Percentiles rank a stretch among this genome's conserved stretches.
Conservation (phyloP, 768 basidiomycete species). For the Dacryopinax spathularia region DNA sequence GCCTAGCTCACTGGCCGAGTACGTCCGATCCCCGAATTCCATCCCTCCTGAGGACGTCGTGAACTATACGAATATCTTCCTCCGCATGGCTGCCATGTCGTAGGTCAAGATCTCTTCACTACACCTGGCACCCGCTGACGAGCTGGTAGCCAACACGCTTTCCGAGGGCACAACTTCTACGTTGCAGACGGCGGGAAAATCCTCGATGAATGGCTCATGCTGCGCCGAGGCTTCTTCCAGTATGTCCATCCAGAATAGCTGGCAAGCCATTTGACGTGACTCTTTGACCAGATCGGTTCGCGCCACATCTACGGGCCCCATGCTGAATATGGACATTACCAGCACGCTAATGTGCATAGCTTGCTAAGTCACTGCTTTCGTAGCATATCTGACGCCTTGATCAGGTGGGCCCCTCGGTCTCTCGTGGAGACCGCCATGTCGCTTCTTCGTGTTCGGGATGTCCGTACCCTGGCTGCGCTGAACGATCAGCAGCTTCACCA, state of each 20-base stretch:
- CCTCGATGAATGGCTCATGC: not conserved
- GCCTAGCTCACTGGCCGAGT: not conserved
- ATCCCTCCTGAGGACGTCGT: not conserved
- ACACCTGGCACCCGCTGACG: not conserved
- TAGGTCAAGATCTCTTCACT: not conserved
- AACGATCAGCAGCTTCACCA: not conserved
- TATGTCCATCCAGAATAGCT: not conserved
- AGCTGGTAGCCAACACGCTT: not conserved
- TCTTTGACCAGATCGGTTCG: not conserved
- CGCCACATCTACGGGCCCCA: not conserved
- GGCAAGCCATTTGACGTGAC: not conserved
- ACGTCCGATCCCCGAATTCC: not conserved
- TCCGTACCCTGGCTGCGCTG: not conserved
- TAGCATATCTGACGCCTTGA: not conserved
- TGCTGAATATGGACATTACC: not conserved
- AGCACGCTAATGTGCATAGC: not conserved
- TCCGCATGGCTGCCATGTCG: not conserved
- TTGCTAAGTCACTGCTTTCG: not conserved
- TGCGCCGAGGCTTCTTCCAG: constrained; percentile 1
- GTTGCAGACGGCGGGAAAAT: not conserved
- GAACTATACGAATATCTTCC: not conserved
- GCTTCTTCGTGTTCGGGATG: not conserved
- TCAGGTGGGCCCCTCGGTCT: not conserved
- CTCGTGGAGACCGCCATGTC: not conserved
- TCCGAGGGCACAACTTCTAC: not conserved